These are phyloP conservation scores for Apophysomyces sp. DNA, from an alignment of 371 early-diverging fungal species.

Conservation along the genomic window DNA sequence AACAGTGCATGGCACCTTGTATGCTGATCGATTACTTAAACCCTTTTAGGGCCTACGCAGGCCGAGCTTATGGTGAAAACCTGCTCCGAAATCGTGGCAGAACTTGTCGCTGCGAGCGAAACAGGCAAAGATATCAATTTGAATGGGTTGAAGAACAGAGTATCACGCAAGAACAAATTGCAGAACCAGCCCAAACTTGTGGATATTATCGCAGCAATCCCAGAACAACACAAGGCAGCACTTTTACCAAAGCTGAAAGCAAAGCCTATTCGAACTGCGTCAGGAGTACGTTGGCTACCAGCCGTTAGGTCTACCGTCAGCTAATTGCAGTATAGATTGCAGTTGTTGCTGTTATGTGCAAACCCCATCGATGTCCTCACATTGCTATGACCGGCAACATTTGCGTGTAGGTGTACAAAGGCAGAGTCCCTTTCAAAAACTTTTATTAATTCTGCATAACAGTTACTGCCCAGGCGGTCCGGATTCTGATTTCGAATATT, in stretches of 20 bases:
- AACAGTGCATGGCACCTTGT: not conserved
- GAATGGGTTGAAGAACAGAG: conserved; percentile 79
- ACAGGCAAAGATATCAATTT: conserved; percentile 83
- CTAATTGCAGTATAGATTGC: conserved; percentile 73
- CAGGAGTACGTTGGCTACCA: conserved; percentile 72
- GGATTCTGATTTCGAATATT: conserved; percentile 99
- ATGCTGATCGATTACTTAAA: not conserved
- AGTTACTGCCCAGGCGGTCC: conserved; percentile 99
- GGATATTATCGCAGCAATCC: conserved; percentile 99
- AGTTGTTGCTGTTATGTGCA: conserved; percentile 99
- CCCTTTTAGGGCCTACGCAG: conserved; percentile 22
- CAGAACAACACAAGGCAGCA: conserved; percentile 86
- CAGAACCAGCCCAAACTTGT: conserved; percentile 92
- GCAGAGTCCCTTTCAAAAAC: not conserved
- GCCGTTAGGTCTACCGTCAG: not conserved
- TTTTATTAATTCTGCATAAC: not conserved
- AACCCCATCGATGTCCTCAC: conserved; percentile 99
- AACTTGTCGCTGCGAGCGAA: conserved; percentile 74
- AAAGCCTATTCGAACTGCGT: conserved; percentile 96
- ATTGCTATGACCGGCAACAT: conserved; percentile 99
- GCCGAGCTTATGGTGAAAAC: conserved; percentile 81
- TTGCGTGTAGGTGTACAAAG: conserved; percentile 79
- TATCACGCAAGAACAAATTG: conserved; percentile 79
- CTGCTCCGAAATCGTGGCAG: conserved; percentile 90
- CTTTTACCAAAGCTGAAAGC: conserved; percentile 74